Evolutionary conservation across 2,329 filamentous ascomycete genomes (phyloP).

Genomic region (Ascochyta fabae): DNA sequence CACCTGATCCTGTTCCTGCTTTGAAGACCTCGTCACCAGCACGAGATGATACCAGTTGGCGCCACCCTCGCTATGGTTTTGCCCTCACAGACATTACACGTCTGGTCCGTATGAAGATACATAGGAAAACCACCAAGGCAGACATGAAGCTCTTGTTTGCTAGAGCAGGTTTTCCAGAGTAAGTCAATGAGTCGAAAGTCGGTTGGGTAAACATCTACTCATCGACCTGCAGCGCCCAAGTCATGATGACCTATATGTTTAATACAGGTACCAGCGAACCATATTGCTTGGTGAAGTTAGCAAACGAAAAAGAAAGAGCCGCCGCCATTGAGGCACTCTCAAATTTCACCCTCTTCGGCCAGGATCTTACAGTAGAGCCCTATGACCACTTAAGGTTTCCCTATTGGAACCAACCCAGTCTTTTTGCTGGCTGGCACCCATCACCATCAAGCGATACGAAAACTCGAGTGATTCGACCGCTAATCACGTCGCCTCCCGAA

Average conservation of each 20-base stretch:
- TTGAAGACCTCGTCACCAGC: no score
- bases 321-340: background rate
- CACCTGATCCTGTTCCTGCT: background rate
- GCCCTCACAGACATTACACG: background rate
- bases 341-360: background rate
- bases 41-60: background rate
- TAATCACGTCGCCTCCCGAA: background rate
- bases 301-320: background rate
- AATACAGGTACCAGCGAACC: background rate
- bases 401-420: background rate
- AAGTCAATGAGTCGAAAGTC: background rate
- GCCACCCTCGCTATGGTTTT: conserved; percentile 1
- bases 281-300: background rate
- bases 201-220: background rate
- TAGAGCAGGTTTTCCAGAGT: background rate
- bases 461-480: background rate
- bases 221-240: background rate
- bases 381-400: background rate
- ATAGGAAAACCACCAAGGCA: background rate
- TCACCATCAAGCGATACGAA: conserved; percentile 1
- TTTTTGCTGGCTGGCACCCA: conserved; percentile 1
- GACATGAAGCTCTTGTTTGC: background rate
- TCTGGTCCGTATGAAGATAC: background rate
- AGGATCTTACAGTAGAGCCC: background rate
- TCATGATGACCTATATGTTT: background rate